Evolutionary conservation across 2,329 filamentous ascomycete genomes (phyloP).

Genomic region (Arthrobotrys pseudoclavata): DNA sequence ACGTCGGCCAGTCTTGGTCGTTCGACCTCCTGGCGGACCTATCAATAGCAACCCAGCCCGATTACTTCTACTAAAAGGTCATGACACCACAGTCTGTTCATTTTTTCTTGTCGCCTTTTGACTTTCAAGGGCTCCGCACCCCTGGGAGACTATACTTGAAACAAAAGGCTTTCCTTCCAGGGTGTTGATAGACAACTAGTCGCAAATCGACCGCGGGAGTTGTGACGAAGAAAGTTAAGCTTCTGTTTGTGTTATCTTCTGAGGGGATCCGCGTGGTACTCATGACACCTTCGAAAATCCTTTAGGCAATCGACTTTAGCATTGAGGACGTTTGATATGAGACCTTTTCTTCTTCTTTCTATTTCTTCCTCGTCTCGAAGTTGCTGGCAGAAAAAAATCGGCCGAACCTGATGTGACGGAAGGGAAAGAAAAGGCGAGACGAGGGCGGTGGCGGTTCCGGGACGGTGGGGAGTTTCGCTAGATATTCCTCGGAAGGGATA

Average conservation of each 20-base stretch:
- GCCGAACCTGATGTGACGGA: background rate
- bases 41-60: background rate
- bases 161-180: slow-evolving; percentile 10
- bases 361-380: background rate
- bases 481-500: slow-evolving; percentile 45
- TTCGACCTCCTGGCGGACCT: background rate
- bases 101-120: background rate
- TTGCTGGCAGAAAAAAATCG: background rate
- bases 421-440: slow-evolving; percentile 14
- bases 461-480: slow-evolving; percentile 34
- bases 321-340: background rate
- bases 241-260: slow-evolving; percentile 10
- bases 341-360: background rate
- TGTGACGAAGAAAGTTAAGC: slow-evolving; percentile 14
- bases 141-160: slow-evolving; percentile 8
- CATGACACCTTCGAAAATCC: background rate
- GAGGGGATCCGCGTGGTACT: slow-evolving; percentile 12
- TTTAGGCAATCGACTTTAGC: background rate
- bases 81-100: slow-evolving; percentile 20
- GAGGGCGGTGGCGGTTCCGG: slow-evolving; percentile 32
- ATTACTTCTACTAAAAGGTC: background rate
- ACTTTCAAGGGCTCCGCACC: slow-evolving; percentile 8
- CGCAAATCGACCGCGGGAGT: background rate
- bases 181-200: slow-evolving; percentile 13
- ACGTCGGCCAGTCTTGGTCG: background rate